Evolutionary conservation across 768 basidiomycete genomes (phyloP).

Genomic region (Rossbeevera mucosa): DNA sequence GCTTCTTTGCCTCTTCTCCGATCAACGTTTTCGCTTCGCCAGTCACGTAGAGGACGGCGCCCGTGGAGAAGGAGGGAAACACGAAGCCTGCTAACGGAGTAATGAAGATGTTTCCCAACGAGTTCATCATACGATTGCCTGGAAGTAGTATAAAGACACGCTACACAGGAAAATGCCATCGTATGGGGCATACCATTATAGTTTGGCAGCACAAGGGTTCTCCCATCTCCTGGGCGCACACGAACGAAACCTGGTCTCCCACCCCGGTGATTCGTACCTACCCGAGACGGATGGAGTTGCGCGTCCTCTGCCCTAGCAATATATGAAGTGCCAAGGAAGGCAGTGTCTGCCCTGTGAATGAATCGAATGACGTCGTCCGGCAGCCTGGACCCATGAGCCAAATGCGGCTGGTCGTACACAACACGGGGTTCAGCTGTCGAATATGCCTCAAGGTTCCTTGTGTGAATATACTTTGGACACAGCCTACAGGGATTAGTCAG

Average conservation of each 20-base stretch:
- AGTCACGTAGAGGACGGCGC: constrained; percentile 57
- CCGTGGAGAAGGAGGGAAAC: constrained; percentile 50
- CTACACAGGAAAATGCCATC: neutral
- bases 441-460: constrained; percentile 43
- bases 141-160: neutral
- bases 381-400: constrained; percentile 38
- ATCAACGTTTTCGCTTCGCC: constrained; percentile 49
- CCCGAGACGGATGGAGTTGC: constrained; percentile 46
- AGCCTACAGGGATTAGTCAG: constrained; percentile 34
- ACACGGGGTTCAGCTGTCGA: constrained; percentile 35
- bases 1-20: constrained; percentile 40
- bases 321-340: constrained; percentile 54
- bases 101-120: constrained; percentile 56
- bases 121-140: constrained; percentile 64
- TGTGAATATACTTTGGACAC: constrained; percentile 63
- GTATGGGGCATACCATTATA: constrained; percentile 41
- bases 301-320: constrained; percentile 36
- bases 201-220: constrained; percentile 56
- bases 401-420: constrained; percentile 26
- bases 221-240: constrained; percentile 49
- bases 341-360: constrained; percentile 47
- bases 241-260: constrained; percentile 60
- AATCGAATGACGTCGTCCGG: constrained; percentile 47
- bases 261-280: constrained; percentile 62
- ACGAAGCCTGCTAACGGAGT: constrained; percentile 55